Conservation (phyloP, 2,329 filamentous ascomycete genomes). For the Ceratocystis papillata region DNA sequence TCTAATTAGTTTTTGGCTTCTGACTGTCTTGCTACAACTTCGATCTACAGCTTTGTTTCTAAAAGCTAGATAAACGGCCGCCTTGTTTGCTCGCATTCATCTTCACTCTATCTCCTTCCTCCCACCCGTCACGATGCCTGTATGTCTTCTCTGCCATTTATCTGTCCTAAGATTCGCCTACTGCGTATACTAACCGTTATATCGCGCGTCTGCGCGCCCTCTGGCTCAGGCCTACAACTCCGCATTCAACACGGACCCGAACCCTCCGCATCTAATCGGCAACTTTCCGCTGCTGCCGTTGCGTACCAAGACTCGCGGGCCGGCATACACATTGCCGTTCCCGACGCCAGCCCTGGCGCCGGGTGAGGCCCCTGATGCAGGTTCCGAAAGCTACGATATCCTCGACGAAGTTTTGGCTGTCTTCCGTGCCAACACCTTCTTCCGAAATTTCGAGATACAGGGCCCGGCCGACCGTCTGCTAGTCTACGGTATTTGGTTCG, state of each 20-base stretch:
- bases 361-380: conserved; percentile 60
- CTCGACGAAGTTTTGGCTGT: conserved; percentile 85
- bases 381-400: conserved; percentile 89
- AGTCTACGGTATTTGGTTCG: conserved; percentile 92
- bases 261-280: conserved; percentile 51
- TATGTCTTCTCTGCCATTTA: background rate
- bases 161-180: background rate
- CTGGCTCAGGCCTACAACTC: conserved; percentile 78
- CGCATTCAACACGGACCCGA: conserved; percentile 81
- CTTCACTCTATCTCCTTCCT: background rate
- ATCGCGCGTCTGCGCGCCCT: background rate
- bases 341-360: conserved; percentile 48
- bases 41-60: background rate
- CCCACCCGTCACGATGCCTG: conserved; percentile 11
- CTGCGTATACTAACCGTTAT: too few relatives aligned
- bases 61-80: background rate
- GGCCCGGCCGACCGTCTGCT: conserved; percentile 86
- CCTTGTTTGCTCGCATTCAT: background rate
- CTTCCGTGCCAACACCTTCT: conserved; percentile 97
- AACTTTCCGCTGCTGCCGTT: conserved; percentile 94
- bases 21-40: background rate
- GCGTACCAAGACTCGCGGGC: conserved; percentile 89
- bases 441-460: conserved; percentile 98
- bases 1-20: background rate
- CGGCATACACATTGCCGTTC: conserved; percentile 69